Conservation (phyloP, 768 basidiomycete species). For the Rhodotorula graminis region DNA sequence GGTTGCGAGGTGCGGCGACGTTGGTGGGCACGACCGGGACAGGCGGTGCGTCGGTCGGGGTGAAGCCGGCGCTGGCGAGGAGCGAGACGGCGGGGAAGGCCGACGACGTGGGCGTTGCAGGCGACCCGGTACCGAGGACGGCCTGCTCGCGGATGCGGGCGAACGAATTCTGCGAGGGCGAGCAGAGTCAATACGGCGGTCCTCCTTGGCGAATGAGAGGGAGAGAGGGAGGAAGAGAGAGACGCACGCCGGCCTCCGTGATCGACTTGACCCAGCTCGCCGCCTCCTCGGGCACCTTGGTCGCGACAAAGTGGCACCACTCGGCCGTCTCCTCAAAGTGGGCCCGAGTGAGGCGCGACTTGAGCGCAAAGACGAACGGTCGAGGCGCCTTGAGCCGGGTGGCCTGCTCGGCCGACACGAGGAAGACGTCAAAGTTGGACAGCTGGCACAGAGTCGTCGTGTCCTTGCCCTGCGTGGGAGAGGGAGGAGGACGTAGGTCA, state of each 20-base stretch:
- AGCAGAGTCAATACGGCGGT: not conserved
- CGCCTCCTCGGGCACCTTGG: conserved; percentile 63
- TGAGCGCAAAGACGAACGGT: conserved; percentile 75
- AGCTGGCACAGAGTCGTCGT: conserved; percentile 73
- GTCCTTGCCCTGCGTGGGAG: conserved; percentile 68
- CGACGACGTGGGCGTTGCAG: not conserved
- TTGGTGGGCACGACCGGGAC: not conserved
- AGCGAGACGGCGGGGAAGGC: not conserved
- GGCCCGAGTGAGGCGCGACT: conserved; percentile 57
- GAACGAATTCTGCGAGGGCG: conserved; percentile 1
- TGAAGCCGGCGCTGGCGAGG: not conserved
- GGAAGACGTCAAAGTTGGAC: conserved; percentile 83
- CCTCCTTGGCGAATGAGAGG: not conserved
- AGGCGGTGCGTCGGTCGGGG: conserved; percentile 1
- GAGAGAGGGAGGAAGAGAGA: not conserved
- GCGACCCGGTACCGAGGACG: not conserved
- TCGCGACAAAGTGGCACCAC: conserved; percentile 80
- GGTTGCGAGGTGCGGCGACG: not conserved
- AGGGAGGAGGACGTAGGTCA: conserved; percentile 9
- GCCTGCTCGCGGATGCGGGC: conserved; percentile 28
- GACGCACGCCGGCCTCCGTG: conserved; percentile 71
- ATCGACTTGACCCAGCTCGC: conserved; percentile 73
- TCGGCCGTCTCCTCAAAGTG: conserved; percentile 53
- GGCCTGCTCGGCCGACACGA: conserved; percentile 57
- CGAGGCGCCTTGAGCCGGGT: conserved; percentile 69